These are phyloP conservation scores for Rhododendron kiyosumense DNA, from an alignment of 148 eudicot species.

Conservation along the genomic window DNA sequence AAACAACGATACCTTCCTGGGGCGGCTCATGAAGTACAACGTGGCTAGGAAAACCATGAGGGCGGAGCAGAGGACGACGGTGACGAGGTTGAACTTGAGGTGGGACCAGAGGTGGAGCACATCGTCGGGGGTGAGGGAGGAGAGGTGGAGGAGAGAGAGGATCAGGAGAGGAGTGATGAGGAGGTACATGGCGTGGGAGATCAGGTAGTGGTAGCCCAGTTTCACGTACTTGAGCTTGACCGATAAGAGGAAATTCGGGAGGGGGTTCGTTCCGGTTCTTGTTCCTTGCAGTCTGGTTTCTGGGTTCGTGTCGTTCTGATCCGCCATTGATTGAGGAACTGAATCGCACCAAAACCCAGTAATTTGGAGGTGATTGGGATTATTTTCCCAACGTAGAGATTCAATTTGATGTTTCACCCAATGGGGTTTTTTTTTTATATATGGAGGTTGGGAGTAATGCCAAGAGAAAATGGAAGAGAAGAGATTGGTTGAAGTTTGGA, in stretches of 20 bases:
- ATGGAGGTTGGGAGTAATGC: neutral
- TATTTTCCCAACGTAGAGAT: neutral
- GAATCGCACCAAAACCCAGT: neutral
- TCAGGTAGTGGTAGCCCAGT: constrained; percentile 47
- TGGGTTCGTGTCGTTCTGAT: neutral
- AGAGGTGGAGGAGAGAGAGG: constrained; percentile 20
- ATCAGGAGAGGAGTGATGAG: constrained; percentile 28
- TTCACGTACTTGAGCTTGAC: constrained; percentile 49
- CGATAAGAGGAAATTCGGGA: constrained; percentile 38
- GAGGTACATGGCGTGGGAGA: constrained; percentile 42
- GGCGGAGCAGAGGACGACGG: constrained; percentile 37
- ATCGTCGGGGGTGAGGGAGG: constrained; percentile 24
- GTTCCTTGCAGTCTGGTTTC: neutral
- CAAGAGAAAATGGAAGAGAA: neutral
- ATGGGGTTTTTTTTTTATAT: neutral
- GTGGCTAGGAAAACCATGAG: constrained; percentile 36
- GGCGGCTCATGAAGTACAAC: constrained; percentile 43
- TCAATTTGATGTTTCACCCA: neutral
- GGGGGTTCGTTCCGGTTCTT: neutral
- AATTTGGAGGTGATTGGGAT: neutral
- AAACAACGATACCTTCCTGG: constrained; percentile 10
- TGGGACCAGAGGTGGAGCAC: constrained; percentile 21
- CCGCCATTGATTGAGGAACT: constrained; percentile 14
- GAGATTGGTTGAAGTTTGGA: neutral
- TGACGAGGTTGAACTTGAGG: constrained; percentile 34